phyloP scores from a whole-genome alignment of 768 basidiomycete genomes.

The Fomitopsis pulvina region DNA sequence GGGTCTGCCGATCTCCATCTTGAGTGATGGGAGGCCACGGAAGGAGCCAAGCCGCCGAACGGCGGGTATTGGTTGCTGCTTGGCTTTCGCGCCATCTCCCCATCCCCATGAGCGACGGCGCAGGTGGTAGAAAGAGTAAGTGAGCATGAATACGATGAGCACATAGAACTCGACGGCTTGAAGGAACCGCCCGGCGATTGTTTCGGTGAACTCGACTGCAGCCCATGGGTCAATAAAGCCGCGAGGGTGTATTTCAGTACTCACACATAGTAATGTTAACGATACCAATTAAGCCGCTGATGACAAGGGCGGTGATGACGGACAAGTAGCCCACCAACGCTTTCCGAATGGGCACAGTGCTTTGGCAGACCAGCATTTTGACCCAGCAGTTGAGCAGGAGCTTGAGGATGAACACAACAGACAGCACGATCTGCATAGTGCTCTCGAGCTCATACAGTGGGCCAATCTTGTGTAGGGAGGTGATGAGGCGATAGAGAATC shows the following conservation, averaged over 20 bases:
- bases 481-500: slow-evolving; percentile 52
- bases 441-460: slow-evolving; percentile 52
- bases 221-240: slow-evolving; percentile 1
- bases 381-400: slow-evolving; percentile 50
- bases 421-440: slow-evolving; percentile 51
- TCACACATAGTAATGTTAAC: slow-evolving; percentile 53
- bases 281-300: slow-evolving; percentile 47
- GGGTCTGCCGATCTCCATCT: slow-evolving; percentile 2
- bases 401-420: slow-evolving; percentile 56
- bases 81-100: not conserved
- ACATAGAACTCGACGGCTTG: slow-evolving; percentile 58
- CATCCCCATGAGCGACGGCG: slow-evolving; percentile 14
- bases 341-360: slow-evolving; percentile 30
- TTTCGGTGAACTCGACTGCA: slow-evolving; percentile 64
- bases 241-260: slow-evolving; percentile 21
- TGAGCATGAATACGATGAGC: slow-evolving; percentile 50
- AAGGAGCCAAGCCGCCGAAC: slow-evolving; percentile 20
- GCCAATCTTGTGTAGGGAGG: slow-evolving; percentile 30
- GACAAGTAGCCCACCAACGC: slow-evolving; percentile 41
- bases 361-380: slow-evolving; percentile 23
- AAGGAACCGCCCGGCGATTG: slow-evolving; percentile 58
- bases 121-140: slow-evolving; percentile 33
- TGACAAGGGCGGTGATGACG: slow-evolving; percentile 43
- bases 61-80: not conserved
- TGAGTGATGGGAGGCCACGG: slow-evolving; percentile 12